These are phyloP conservation scores for Russula dissimulans DNA, from an alignment of 768 basidiomycete genomes.

Conservation along the genomic window DNA sequence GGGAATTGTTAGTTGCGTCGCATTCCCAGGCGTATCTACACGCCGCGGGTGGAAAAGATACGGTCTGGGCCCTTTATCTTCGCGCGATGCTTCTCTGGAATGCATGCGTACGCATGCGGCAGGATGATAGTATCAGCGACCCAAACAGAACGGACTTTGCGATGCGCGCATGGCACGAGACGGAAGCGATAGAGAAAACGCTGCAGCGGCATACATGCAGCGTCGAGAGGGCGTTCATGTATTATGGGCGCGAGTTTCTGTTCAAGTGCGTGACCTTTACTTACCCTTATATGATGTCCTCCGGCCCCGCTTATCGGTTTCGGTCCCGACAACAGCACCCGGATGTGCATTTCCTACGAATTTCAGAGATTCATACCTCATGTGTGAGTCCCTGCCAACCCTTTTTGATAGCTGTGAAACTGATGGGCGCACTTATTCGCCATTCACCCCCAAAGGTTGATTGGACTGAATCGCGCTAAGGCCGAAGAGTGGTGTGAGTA, in stretches of 20 bases:
- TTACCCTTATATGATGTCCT: not conserved
- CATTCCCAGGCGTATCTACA: conserved; percentile 21
- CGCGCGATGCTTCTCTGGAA: conserved; percentile 67
- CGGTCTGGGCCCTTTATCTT: conserved; percentile 68
- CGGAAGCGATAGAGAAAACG: conserved; percentile 53
- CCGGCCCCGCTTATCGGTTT: conserved; percentile 15
- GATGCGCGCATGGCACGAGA: conserved; percentile 60
- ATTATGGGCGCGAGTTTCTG: conserved; percentile 61
- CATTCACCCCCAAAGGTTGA: conserved; percentile 8
- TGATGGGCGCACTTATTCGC: conserved; percentile 30
- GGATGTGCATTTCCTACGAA: conserved; percentile 63
- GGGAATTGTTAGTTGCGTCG: conserved; percentile 44
- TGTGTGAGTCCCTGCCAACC: conserved; percentile 28
- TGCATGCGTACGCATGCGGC: conserved; percentile 54
- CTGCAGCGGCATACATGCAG: conserved; percentile 56
- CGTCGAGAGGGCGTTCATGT: conserved; percentile 59
- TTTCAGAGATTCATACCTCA: conserved; percentile 57
- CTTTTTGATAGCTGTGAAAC: conserved; percentile 26
- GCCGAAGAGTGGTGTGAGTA: conserved; percentile 60
- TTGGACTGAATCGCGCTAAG: conserved; percentile 35
- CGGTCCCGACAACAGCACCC: conserved; percentile 36
- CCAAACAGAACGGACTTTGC: conserved; percentile 53
- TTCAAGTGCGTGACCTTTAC: conserved; percentile 50
- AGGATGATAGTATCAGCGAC: conserved; percentile 34
- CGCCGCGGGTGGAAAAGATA: conserved; percentile 43